These are phyloP conservation scores for Cucumis sativus DNA, from an alignment of 306 rosid species.

Conservation along the genomic window Cucumber_9930_V3 NC_026658.2:13159001-13159500, in stretches of 20 bases:
- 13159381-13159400: slow-evolving; percentile 23
- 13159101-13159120: slow-evolving; percentile 71
- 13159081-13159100: slow-evolving; percentile 87
- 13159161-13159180: slow-evolving; percentile 44
- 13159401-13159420: slow-evolving; percentile 60
- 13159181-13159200: slow-evolving; percentile 50
- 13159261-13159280: slow-evolving; percentile 92
- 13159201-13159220: slow-evolving; percentile 83
- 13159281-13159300: slow-evolving; percentile 42
- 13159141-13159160: slow-evolving; percentile 69
- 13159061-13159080: slow-evolving; percentile 77
- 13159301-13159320: slow-evolving; percentile 16
- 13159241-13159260: slow-evolving; percentile 56
- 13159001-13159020: slow-evolving; percentile 77
- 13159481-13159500: slow-evolving; percentile 9
- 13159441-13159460: slow-evolving; percentile 42
- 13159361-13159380: slow-evolving; percentile 21
- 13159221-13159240: slow-evolving; percentile 49
- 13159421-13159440: slow-evolving; percentile 62
- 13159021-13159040: slow-evolving; percentile 94
- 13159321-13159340: slow-evolving; percentile 10
- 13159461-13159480: background rate
- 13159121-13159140: slow-evolving; percentile 79
- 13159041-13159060: slow-evolving; percentile 86
- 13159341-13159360: slow-evolving; percentile 19